Evolutionary conservation across 306 rosid species (phyloP).

Genomic region (Ormosia emarginata): DNA sequence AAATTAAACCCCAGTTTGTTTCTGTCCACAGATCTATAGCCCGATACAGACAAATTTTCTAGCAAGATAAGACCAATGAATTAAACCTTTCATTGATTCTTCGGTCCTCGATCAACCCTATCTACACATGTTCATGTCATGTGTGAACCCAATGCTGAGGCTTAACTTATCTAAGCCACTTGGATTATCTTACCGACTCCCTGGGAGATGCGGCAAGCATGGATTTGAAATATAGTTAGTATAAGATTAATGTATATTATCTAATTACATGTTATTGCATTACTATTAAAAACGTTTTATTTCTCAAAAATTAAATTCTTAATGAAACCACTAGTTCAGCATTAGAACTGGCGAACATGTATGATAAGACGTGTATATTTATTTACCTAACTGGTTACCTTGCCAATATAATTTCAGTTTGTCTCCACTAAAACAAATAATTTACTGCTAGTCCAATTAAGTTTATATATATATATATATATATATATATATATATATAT

Average conservation of each 20-base stretch:
- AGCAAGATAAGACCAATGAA: slow-evolving; percentile 6
- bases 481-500: too few relatives aligned
- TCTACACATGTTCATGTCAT: too few relatives aligned
- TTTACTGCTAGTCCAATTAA: neutral
- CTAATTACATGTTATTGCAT: too few relatives aligned
- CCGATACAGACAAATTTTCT: slow-evolving; percentile 27
- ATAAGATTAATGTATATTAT: too few relatives aligned
- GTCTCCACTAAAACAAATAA: neutral
- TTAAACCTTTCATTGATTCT: slow-evolving; percentile 10
- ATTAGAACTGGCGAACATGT: neutral
- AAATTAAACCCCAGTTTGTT: slow-evolving; percentile 27
- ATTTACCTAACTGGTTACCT: neutral
- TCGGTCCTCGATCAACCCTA: neutral
- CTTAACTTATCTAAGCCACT: neutral
- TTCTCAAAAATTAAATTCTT: too few relatives aligned
- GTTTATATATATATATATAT: too few relatives aligned
- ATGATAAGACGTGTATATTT: neutral
- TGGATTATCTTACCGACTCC: neutral
- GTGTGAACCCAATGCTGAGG: neutral
- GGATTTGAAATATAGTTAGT: neutral
- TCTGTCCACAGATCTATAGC: neutral
- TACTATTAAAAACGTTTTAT: too few relatives aligned
- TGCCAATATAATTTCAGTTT: neutral
- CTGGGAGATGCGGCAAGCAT: slow-evolving; percentile 12
- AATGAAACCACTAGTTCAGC: too few relatives aligned